Base-by-base conservation (phyloP, 371 early-diverging fungal species). In the Lichtheimia corymbifera region DNA sequence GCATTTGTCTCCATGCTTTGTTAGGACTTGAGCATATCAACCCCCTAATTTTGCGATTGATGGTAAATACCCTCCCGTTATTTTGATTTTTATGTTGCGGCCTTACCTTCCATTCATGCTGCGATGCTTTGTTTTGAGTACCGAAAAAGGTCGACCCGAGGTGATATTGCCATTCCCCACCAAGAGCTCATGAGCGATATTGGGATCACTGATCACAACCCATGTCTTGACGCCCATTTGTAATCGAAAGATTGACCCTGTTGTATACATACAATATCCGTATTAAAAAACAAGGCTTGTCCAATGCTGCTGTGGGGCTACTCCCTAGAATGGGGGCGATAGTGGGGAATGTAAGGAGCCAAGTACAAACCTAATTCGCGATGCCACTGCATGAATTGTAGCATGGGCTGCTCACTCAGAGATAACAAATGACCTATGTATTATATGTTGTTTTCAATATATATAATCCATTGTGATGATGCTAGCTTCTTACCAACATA, bases 121-220 rank as follows among this genome's bases (percentile, higher is more conserved):
- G 55, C 65, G 65, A 13, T 54, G 53, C 5, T 63, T 53, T 4
- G 41, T 30, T 12, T 28, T 28, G 14, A 67, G 58, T 3, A 41
- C 24, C 18, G 59, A 40, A 20, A 47, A 52, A 5, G 63, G 43
- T 44, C 67, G 24, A 15, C 62, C 45, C 9, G 67, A 67, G 12
- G 67, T 62, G 14, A 20, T 5, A 5, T 22, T 44, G 20, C 55
- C 63, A 25, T 50, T 45, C 9, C 20, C 50, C 13, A 59, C 61
- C 40, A 68, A 58, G 0, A 68, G 15, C 11, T 68, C 69, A 54
- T 68, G 69, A 11, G 69, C 69, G 18, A 68, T 49, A 17, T 28
- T 15, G 20, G 69, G 59, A 49, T 68, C 69, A 7, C 59, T 49
- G 47, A 64, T 59, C n/a, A 61, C 20, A 12, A 68, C 43, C 64